Percentiles rank a stretch among this genome's conserved stretches.
Evolutionary conservation across 306 rosid genomes (phyloP).

Genomic region (Lathyrus tuberosus): DNA sequence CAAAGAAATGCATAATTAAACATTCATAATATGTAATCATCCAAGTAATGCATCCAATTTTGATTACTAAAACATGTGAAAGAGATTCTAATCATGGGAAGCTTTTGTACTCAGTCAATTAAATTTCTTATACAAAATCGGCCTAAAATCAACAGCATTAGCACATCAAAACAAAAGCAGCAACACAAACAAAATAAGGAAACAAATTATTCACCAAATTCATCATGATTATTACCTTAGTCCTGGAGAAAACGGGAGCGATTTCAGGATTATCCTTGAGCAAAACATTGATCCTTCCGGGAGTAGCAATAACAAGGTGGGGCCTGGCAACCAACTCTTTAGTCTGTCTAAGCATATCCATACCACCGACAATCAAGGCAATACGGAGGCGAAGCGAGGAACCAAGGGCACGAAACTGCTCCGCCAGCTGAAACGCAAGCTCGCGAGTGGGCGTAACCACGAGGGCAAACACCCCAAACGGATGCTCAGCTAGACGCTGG

Average conservation of each 20-base stretch:
- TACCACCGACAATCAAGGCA: conserved; percentile 80
- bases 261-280: conserved; percentile 71
- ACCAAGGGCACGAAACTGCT: conserved; percentile 82
- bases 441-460: conserved; percentile 87
- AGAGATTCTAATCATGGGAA: neutral
- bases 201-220: neutral
- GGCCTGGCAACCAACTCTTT: conserved; percentile 67
- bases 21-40: neutral
- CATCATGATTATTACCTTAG: conserved; percentile 53
- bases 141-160: neutral
- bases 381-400: conserved; percentile 66
- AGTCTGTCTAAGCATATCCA: conserved; percentile 70
- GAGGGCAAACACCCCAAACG: conserved; percentile 75
- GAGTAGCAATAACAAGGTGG: conserved; percentile 84
- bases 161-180: neutral
- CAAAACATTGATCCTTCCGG: conserved; percentile 75
- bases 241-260: conserved; percentile 59
- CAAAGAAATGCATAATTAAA: conserved; percentile 1
- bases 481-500: conserved; percentile 66
- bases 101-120: no score
- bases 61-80: neutral
- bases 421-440: conserved; percentile 76
- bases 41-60: conserved; percentile 10
- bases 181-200: neutral
- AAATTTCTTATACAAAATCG: neutral